Base-by-base conservation (phyloP, 768 basidiomycete genomes). In the Lactarius indigo region DNA sequence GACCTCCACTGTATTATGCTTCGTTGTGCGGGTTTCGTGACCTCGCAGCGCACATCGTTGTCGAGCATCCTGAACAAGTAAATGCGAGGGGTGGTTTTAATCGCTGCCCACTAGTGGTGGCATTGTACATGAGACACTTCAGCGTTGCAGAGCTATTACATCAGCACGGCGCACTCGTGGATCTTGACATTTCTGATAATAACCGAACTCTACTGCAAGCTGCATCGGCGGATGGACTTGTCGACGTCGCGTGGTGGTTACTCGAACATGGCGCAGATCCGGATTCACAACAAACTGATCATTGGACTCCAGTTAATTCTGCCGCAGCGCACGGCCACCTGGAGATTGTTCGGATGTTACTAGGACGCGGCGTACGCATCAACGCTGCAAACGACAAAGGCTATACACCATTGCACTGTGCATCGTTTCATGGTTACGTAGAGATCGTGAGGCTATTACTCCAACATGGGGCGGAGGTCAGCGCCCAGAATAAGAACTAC, bases 251-350 rank as follows among this genome's bases (percentile, higher is more conserved):
- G 13, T 13, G 26, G 50, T 52, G 26, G 50, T 15, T 52, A 15
- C 23, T 52, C 2, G 13, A 15, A 1, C 50, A 28, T 0, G 50
- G 26, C 6, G 50, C 50, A 7, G 50, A 52, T 52, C 13, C 50
- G 6, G 0, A 52, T 26, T 26, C 41, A 7, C 41, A 0, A 1
- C 50, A 15, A 52, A 0, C 0, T 6, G 2, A 15, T 2, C 23
- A 15, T 2, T 2, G 50, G 26, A 15, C 23, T 28, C 26, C 50
- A 6, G 15, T 52, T 26, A 0, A 15, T 15, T 15, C 2, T 0
- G 50, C 50, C 2, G 26, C 50, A 17, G 13, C 1, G 2, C 3
- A 26, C 15, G 13, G 26, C 26, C 23, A 52, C 23, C 26, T 15
- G 17, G 13, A 26, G 2, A 2, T 26, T 52, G 26, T 26, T 7